Evolutionary conservation across 2,329 filamentous ascomycete species (phyloP), one percentile per base, ranked within the genome.

Genomic region (Aspergillus persii): DNA sequence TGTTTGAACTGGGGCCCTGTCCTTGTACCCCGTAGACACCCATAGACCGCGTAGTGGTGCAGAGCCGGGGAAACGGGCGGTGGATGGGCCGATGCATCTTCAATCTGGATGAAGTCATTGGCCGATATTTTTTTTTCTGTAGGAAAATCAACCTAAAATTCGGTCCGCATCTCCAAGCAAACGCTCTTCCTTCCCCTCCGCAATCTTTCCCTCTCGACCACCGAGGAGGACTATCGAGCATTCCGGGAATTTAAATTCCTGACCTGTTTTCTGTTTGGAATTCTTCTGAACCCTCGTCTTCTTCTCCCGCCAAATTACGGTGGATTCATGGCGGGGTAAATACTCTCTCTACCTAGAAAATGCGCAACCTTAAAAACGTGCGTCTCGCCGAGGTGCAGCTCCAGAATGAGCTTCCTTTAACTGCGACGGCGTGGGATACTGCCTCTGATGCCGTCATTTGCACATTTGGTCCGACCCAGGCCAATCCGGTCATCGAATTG

Each of bases 311-410:
- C 27, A 47, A 49, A 56, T 50, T 57, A 62, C 62, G 33, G 57
- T 69, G 54, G 63, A 67, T 70, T 65, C 58, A 74, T 75, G 72
- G 73, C 64, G 63, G 69, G 68, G 74, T 72, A 73, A 73, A 53
- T 58, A 62, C 59, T 59, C 44, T 47, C 44, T 27, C 33, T 12
- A 15, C 33, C 44, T 61, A 58, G 67, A 80, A 75, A 61, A 98
- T 98, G 94, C 89, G 91, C 73, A 98, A 97, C 76, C 83, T 98
- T 68, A 89, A 86, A 77, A 92, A 88, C 74, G 86, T 92, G 69
- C 86, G 84, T 71, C 88, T 90, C 73, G 83, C 84, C 67, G 81
- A 85, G 72, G 88, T 88, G 79, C 83, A 79, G 66, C 80, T 87
- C 63, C 81, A 83, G 54, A 76, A 82, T 63, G 81, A 85, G 61